Percentiles rank a stretch among this genome's conserved stretches.
Evolutionary conservation across 768 basidiomycete genomes (phyloP).

Genomic region (Boletus sensibilis): DNA sequence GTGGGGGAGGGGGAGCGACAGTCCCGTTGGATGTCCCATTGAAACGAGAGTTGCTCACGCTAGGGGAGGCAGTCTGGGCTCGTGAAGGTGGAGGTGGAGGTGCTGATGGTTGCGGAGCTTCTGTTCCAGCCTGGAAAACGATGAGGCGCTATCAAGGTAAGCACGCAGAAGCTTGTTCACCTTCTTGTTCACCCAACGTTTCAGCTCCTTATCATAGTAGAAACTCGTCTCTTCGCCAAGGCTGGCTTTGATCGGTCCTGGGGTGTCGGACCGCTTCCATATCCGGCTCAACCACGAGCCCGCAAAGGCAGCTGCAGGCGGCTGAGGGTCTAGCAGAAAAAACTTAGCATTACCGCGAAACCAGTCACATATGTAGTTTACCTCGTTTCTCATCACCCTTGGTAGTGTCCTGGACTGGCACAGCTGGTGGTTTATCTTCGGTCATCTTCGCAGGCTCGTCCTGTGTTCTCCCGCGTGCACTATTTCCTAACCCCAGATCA

Average conservation of each 20-base stretch:
- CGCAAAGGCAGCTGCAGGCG: constrained; percentile 32
- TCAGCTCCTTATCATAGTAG: constrained; percentile 92
- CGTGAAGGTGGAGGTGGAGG: constrained; percentile 79
- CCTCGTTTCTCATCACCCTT: constrained; percentile 34
- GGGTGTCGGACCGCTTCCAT: constrained; percentile 68
- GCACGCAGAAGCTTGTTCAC: constrained; percentile 38
- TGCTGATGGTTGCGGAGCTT: constrained; percentile 49
- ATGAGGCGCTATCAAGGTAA: background rate
- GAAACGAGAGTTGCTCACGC: constrained; percentile 40
- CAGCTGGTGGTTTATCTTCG: constrained; percentile 22
- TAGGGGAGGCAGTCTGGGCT: constrained; percentile 84
- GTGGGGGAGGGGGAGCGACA: constrained; percentile 11
- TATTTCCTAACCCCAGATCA: constrained; percentile 90
- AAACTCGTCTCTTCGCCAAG: constrained; percentile 89
- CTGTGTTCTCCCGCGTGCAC: constrained; percentile 39
- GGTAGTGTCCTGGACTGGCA: constrained; percentile 18
- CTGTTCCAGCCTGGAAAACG: constrained; percentile 49
- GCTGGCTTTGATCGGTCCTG: constrained; percentile 84
- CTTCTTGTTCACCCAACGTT: constrained; percentile 95
- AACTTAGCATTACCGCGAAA: background rate
- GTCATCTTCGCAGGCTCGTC: constrained; percentile 28
- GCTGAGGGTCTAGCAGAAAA: constrained; percentile 3
- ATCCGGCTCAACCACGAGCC: constrained; percentile 81
- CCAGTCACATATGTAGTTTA: constrained; percentile 5
- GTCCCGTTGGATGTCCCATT: constrained; percentile 30